Evolutionary conservation across 2,329 filamentous ascomycete species (phyloP), one percentile per base, ranked within the genome.

Genomic region (Phialemonium atrogriseum): DNA sequence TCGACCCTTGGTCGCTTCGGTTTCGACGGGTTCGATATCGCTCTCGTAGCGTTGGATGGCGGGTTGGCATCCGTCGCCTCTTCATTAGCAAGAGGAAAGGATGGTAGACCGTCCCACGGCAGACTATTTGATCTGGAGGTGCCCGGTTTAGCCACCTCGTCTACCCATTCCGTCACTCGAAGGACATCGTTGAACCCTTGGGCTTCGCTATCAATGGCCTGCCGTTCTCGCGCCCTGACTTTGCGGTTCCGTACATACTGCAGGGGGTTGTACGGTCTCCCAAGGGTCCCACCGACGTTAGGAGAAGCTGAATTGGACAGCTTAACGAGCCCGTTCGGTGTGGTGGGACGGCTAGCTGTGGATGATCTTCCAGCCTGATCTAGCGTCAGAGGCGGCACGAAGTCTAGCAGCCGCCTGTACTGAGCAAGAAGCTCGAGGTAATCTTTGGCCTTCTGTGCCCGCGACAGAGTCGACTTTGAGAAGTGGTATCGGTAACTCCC

Each of bases 241-340:
- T 88, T 89, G 28, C 89, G 74, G 50, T 98, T 96, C 13, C 91
- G 80, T 34, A 96, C 83, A 45, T 86, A 86, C 55, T 96, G 91
- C 15, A 98, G 60, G 5, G 89, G 91, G 51, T 98, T 94, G 52
- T 96, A 96, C 3, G 67, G 60, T 32, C 88, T 78, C 5, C 83
- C 82, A 7, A 80, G 54, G 36, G 44, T 60, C 4, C 41, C 13
- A 4, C 46, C 42, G 37, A 59, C 43, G 28, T 59, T 47, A 39
- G 60, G 15, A 38, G 44, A 40, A 3, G 37, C 29, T 6, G 33
- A 22, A 11, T 32, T 42, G 24, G 30, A 41, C 33, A 45, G 56
- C 30, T 64, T 27, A 29, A 36, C 24, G 42, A 45, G 32, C 39
- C 42, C 36, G 24, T 48, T 40, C 15, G 66, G 62, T 7, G 68